Evolutionary conservation across 306 rosid species (phyloP), one percentile per base, ranked within the genome.

Genomic region (Lagenaria siceraria): DNA sequence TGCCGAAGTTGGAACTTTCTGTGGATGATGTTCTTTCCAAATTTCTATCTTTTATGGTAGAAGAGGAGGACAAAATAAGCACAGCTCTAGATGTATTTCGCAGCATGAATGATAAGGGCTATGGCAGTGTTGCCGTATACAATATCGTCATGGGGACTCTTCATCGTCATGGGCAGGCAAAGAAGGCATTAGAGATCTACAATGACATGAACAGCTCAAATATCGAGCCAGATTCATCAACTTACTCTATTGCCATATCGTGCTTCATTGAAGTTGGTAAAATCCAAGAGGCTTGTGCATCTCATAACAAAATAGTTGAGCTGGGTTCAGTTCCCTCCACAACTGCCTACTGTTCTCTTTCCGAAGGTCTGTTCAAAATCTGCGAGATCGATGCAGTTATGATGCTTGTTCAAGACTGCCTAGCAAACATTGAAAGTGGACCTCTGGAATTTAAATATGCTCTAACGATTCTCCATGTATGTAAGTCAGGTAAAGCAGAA

Each of bases 321-420:
- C 83, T 87, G 93, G 85, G 93, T 75, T 83, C 84, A 10, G 75
- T 92, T 83, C 98, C 97, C 77, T 87, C 88, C n/a, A 46, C 84
- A 29, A 81, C 85, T 75, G 90, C 96, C 25, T 91, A 92, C 60
- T n/a, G 43, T 53, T 70, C 85, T 75, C 93, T 94, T 51, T 78
- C 96, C 18, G 81, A 86, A 83, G 95, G 89, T 72, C 90, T 94
- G 25, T 88, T 92, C 72, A 81, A 76, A 77, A 78, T 61, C 59
- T 93, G 96, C 53, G 98, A 88, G 84, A 90, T 93, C 24, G 94
- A 91, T n/a, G 89, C 84, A 46, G 89, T 88, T 48, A 83, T 94
- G 95, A 68, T 91, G 94, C 91, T 90, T 59, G 90, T 91, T 79
- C 81, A 85, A 4, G 93, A 87, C 72, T 91, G 97, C 91, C 81